Evolutionary conservation across 441 rosid species (phyloP), one percentile per base, ranked within the genome.

Genomic region (Bocquillonia castaneifolia): DNA sequence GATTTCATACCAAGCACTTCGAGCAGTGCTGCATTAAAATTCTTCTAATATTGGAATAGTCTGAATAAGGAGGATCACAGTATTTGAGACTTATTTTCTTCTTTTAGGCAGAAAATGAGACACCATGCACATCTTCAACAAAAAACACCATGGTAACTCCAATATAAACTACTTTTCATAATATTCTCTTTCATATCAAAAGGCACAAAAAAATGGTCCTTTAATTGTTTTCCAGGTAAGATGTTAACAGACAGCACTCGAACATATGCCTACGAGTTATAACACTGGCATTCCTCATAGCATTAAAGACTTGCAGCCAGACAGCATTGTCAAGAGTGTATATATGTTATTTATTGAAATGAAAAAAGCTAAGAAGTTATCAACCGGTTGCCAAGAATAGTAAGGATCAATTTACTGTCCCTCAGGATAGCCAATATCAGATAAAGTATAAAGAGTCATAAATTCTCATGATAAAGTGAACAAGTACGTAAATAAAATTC

Each of bases 261-360:
- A 39, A 25, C 15, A 44, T 44, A 58, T 25, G 13, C 9, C 14
- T 12, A 29, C 47, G 10, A 47, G 17, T 28, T 1, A 13, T 7
- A 39, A 32, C 8, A 47, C 2, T 22, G 32, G 23, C n/a, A 22
- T 39, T 25, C 22, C 37, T 13, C 8, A 36, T 23, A 51, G 23
- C 15, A 36, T 17, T 23, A 37, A 66, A 31, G 39, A 23, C 31
- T 67, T 37, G 37, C 63, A 59, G 65, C 37, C 51, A 37, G 40
- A 39, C 6, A 40, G 8, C 6, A n/a, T 51, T 10, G 29, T 36
- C 45, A 50, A 59, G 37, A 23, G 34, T 6, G 48, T 54, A 26
- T 23, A 42, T 18, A n/a, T 10, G 15, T 37, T 22, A 54, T 56
- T 44, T 17, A n/a, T n/a, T n/a, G 34, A 8, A 4, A 53, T 56